Percentiles rank a stretch among this genome's conserved stretches.
phyloP scores from a whole-genome alignment of 306 rosid species.

The Potentilla sterilis region DNA sequence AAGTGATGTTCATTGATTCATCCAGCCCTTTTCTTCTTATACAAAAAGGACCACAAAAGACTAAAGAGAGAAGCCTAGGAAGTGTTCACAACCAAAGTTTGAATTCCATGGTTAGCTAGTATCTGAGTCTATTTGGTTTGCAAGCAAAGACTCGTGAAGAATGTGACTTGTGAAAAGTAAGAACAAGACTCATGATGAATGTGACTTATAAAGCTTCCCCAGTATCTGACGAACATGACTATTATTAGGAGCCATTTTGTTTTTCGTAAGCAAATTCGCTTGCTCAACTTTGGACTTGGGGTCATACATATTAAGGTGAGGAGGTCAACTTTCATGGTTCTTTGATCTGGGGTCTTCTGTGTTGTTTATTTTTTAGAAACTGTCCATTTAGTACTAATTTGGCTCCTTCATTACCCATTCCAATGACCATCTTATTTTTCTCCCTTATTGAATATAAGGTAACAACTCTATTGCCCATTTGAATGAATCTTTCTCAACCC shows the following conservation, averaged over 20 bases:
- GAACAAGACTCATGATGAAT: too few species aligned
- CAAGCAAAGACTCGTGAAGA: not conserved
- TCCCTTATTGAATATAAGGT: too few species aligned
- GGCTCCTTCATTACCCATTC: too few species aligned
- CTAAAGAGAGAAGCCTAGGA: too few species aligned
- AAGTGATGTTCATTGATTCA: not conserved
- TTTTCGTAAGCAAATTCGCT: not conserved
- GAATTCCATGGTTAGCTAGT: not conserved
- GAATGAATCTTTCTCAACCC: too few species aligned
- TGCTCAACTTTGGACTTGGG: slow-evolving; percentile 2
- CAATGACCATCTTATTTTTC: too few species aligned
- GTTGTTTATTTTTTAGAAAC: too few species aligned
- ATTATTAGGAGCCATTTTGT: not conserved
- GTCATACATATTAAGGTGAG: not conserved
- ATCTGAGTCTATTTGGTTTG: not conserved
- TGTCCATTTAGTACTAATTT: too few species aligned
- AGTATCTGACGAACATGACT: not conserved
- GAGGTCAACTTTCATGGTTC: not conserved
- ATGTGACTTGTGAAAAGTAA: not conserved
- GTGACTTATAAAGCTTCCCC: not conserved
- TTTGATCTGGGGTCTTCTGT: not conserved
- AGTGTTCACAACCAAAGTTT: not conserved
- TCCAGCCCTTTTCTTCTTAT: not conserved
- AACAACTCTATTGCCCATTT: too few species aligned
- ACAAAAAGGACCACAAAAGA: too few species aligned